Base-by-base conservation (phyloP, 2,329 filamentous ascomycete genomes). In the Pseudopithomyces chartarum region DNA sequence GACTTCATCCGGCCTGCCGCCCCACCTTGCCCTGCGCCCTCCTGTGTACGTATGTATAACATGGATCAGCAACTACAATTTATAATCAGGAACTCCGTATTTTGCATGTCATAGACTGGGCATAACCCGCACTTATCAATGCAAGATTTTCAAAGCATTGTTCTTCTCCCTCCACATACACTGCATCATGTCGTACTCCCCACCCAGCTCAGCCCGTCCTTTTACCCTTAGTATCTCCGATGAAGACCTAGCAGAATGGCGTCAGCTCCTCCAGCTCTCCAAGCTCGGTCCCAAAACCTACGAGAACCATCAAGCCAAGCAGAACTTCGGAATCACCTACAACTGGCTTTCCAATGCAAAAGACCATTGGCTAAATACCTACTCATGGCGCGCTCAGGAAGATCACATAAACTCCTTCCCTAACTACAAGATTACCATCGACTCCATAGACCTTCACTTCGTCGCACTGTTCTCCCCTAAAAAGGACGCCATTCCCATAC, bases 391-490 rank as follows among this genome's bases (percentile, higher is more conserved):
- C 22, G 66, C 62, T 1, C 59, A 69, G 48, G 80, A 79, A 60
- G 71, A 71, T 29, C 66, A 71, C 42, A 81, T 84, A 66, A 85
- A 85, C 62, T 78, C 74, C 4, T 82, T 83, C 47, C 80, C 82
- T 12, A 82, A 85, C 65, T 85, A 80, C 68, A 80, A 71, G 2
- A 75, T 77, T 15, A 63, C 75, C 7, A 75, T 85, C 52, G 74
- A 80, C 32, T 68, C 70, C 15, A 68, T 81, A 43, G 70, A 77
- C 12, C 69, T 87, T 34, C 84, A 87, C 61, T 87, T 87, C 61
- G 65, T 81, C 1, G 84, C 76, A 0, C 70, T 87, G 0, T 87
- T 87, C 55, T 86, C 84, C 0, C 65, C 79, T 54, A 82, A 80
- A 32, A 60, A 73, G 2, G 79, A 83, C 59, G 85, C 84, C 0